phyloP scores from a whole-genome alignment of 2,329 filamentous ascomycete genomes.

The Ceratocystis albifundus region DNA sequence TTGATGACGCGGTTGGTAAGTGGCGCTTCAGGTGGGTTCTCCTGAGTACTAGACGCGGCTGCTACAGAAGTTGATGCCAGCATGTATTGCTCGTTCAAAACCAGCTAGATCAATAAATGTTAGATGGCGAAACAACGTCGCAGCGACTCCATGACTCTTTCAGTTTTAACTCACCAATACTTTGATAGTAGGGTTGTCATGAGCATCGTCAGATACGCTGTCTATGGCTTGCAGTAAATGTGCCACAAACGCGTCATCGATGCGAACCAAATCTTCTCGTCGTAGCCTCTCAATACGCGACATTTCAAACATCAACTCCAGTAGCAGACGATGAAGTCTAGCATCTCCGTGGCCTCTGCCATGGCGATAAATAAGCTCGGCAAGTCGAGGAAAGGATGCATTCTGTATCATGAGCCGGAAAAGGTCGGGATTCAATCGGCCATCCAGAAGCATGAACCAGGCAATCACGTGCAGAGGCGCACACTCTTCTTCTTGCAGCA shows the following conservation, averaged over 20 bases:
- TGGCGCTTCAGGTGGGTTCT: conserved; percentile 35
- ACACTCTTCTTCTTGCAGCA: conserved; percentile 78
- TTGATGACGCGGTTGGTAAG: conserved; percentile 93
- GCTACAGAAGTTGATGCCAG: conserved; percentile 51
- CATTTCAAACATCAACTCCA: conserved; percentile 94
- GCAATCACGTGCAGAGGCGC: conserved; percentile 70
- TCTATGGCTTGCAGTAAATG: conserved; percentile 84
- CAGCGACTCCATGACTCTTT: background rate
- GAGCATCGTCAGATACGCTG: conserved; percentile 69
- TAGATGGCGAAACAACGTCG: background rate
- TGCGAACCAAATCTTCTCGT: conserved; percentile 62
- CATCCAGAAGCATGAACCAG: conserved; percentile 78
- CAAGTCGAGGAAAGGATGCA: conserved; percentile 67
- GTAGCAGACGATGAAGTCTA: conserved; percentile 63
- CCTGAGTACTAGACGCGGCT: conserved; percentile 28
- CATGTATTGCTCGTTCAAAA: conserved; percentile 98
- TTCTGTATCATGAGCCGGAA: conserved; percentile 84
- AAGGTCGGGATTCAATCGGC: conserved; percentile 60
- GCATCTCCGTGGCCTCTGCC: conserved; percentile 27
- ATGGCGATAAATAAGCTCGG: conserved; percentile 55
- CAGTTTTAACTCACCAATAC: conserved; percentile 55
- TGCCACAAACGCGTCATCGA: conserved; percentile 68
- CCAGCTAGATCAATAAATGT: conserved; percentile 47
- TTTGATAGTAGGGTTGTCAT: conserved; percentile 87
- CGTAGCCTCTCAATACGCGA: conserved; percentile 76